A percentile compares a stretch with the other conserved stretches of the same genome.
Conservation (phyloP, 2,329 filamentous ascomycete genomes). For the Aspergillus flavus region DNA sequence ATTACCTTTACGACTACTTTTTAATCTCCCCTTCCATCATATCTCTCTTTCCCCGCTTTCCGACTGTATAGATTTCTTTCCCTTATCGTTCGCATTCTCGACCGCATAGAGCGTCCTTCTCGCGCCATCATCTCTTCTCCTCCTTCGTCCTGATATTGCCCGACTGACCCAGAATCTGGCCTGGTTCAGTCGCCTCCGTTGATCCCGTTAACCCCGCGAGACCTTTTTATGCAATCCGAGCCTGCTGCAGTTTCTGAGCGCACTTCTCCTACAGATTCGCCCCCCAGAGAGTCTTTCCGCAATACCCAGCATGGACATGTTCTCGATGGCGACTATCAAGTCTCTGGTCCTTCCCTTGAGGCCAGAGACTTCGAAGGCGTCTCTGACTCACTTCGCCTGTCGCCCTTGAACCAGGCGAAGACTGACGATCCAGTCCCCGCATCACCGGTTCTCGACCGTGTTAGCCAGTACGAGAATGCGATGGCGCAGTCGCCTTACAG, state of each 20-base stretch:
- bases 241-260: constrained; percentile 53
- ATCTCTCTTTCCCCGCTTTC: background rate
- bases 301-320: constrained; percentile 63
- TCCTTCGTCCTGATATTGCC: constrained; percentile 10
- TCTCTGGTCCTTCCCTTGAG: constrained; percentile 47
- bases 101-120: constrained; percentile 7
- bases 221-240: constrained; percentile 69
- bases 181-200: constrained; percentile 59
- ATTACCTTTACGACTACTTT: background rate
- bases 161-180: constrained; percentile 53
- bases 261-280: constrained; percentile 43
- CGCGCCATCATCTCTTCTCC: constrained; percentile 9
- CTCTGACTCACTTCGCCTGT: constrained; percentile 23
- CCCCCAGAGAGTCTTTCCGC: constrained; percentile 35
- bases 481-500: constrained; percentile 39
- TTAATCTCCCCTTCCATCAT: background rate
- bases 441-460: constrained; percentile 3
- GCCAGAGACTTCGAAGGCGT: constrained; percentile 35
- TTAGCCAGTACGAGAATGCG: constrained; percentile 59
- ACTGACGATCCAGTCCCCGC: background rate
- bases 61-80: background rate
- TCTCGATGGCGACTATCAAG: constrained; percentile 45
- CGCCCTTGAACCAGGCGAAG: constrained; percentile 29
- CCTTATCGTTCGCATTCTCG: background rate
- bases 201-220: constrained; percentile 33